Evolutionary conservation across 352 stramenopile genomes (phyloP).

Genomic region (Pythium sp.): DNA sequence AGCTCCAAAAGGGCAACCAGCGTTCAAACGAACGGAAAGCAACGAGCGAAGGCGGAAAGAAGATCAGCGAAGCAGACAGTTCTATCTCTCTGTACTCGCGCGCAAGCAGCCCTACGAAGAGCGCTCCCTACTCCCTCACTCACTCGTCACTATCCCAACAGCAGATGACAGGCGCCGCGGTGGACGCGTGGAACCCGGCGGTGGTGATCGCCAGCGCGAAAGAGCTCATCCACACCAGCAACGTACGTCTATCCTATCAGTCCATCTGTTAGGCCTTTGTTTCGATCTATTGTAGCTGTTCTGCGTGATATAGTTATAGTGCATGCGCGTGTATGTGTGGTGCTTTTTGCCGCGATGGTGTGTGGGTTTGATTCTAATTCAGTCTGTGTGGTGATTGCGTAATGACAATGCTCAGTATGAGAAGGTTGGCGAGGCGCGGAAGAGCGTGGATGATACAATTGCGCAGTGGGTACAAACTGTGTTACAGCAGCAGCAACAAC

Average conservation of each 20-base stretch:
- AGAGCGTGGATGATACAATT: conserved; percentile 46
- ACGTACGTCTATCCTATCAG: conserved; percentile 43
- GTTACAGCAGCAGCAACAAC: conserved; percentile 20
- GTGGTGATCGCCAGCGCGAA: conserved; percentile 58
- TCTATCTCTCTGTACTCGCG: neutral
- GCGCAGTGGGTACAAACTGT: conserved; percentile 33
- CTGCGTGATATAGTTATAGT: neutral
- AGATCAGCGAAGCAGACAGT: neutral
- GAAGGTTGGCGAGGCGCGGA: conserved; percentile 59
- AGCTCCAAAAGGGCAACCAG: conserved; percentile 1
- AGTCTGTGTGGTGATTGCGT: neutral
- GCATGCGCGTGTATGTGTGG: neutral
- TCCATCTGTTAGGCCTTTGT: neutral
- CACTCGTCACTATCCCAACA: neutral
- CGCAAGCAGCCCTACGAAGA: neutral
- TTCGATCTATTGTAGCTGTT: neutral
- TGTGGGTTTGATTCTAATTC: neutral
- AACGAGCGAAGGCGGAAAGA: neutral
- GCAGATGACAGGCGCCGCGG: conserved; percentile 2
- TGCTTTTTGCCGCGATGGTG: neutral
- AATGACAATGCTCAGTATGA: conserved; percentile 46
- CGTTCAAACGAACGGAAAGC: neutral
- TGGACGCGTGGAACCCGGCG: conserved; percentile 42
- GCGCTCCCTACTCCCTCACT: neutral
- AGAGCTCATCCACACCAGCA: conserved; percentile 69